Evolutionary conservation across 306 rosid genomes (phyloP), one percentile per base, ranked within the genome.

Genomic region (Cicer arietinum): DNA sequence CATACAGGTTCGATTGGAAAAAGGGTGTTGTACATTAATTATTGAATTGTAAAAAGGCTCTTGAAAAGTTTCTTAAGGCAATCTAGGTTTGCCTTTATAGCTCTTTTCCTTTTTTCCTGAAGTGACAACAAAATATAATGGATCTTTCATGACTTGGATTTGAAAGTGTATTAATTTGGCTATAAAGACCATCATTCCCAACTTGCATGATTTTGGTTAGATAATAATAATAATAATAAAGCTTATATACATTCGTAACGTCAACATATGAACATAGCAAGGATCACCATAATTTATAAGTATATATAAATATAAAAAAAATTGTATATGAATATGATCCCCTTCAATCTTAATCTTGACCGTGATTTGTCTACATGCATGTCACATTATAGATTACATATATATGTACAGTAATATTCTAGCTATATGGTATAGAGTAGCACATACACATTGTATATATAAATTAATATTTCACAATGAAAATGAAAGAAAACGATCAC

Each of bases 91-190:
- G 41, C 18, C 86, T 81, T 79, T 85, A 85, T 78, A 81, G 85
- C 77, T 70, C 60, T 71, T 71, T 52, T 51, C 73, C 66, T 58
- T 85, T 79, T 81, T 12, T 85, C 81, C 79, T 78, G 75, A 75
- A 85, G 81, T 75, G 77, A 85, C 74, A 78, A 75, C 84, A 85
- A 81, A 74, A 85, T 78, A 81, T 81, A 70, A 75, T 81, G 77
- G 69, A 85, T 78, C 75, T 71, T 84, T 67, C 84, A 52, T 74
- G 81, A 71, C 53, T 71, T 78, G 77, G 79, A 81, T 81, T 60
- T 43, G 85, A 81, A 84, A 50, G 81, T 54, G 68, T 77, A 16
- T 73, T 54, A 48, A 73, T 77, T 84, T 80, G 58, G 63, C 81
- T 45, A 43, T 41, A 56, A 67, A 65, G 57, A 75, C 72, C 76